These are phyloP conservation scores for Candida pini DNA, from an alignment of 805 yeast genomes.

Conservation along the genomic window DNA sequence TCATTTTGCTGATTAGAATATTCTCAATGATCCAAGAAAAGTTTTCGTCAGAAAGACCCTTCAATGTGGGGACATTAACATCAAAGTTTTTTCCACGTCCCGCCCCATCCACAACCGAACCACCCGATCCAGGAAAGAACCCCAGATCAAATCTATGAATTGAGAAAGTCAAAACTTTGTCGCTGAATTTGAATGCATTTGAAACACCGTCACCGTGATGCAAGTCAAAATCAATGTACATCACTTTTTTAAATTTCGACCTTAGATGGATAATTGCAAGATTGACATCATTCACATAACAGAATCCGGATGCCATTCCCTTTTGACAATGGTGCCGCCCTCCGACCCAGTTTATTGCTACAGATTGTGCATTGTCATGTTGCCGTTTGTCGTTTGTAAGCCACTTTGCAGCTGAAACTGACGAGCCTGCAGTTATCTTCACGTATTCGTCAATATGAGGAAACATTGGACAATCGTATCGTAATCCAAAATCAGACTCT, in stretches of 20 bases:
- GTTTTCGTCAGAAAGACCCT: constrained; percentile 48
- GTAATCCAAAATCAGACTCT: constrained; percentile 38
- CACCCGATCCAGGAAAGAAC: constrained; percentile 72
- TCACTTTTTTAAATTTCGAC: constrained; percentile 36
- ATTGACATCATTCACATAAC: constrained; percentile 67
- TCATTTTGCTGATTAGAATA: constrained; percentile 39
- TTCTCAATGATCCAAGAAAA: constrained; percentile 33
- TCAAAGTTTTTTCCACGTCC: constrained; percentile 34
- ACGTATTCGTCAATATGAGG: constrained; percentile 48
- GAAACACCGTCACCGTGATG: constrained; percentile 85
- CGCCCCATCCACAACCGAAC: constrained; percentile 29
- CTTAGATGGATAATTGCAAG: constrained; percentile 50
- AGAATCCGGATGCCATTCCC: constrained; percentile 58
- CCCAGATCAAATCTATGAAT: constrained; percentile 61
- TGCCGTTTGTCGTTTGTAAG: constrained; percentile 20
- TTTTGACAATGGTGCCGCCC: constrained; percentile 69
- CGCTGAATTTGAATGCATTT: constrained; percentile 51
- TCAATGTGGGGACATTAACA: constrained; percentile 50
- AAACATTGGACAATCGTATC: constrained; percentile 62
- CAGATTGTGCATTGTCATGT: constrained; percentile 13
- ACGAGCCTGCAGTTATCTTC: constrained; percentile 47
- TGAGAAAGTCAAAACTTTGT: constrained; percentile 55
- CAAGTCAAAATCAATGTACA: constrained; percentile 66
- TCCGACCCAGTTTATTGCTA: constrained; percentile 71
- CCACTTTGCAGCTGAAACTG: constrained; percentile 43